Conservation (phyloP, 495 filamentous ascomycete species). For the Podospora pseudocomata region DNA sequence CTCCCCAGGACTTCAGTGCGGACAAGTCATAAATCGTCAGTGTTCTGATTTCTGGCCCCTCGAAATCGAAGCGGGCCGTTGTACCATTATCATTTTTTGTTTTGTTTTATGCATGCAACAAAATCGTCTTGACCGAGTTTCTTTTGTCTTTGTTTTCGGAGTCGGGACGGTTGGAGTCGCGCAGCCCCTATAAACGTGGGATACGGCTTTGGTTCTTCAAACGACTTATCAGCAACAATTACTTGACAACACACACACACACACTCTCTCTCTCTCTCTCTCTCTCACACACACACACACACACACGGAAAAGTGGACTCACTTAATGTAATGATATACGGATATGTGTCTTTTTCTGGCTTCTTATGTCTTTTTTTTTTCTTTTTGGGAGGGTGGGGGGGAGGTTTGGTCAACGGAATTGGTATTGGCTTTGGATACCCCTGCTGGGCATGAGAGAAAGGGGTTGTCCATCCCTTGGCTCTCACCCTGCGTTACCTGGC, state of each 20-base stretch:
- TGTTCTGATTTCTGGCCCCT: slow-evolving; percentile 4
- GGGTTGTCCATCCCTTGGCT: background rate
- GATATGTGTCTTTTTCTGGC: slow-evolving; percentile 9
- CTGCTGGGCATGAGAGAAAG: background rate
- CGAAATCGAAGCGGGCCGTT: slow-evolving; percentile 5
- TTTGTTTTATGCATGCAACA: background rate
- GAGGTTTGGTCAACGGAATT: background rate
- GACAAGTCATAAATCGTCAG: slow-evolving; percentile 19
- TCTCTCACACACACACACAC: background rate
- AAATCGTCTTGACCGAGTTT: background rate
- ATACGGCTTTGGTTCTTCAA: background rate
- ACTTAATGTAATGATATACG: slow-evolving; percentile 13
- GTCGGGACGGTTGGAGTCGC: background rate
- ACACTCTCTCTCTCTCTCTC: too few relatives aligned
- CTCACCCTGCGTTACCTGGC: background rate
- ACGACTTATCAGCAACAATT: slow-evolving; percentile 7
- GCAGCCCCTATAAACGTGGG: slow-evolving; percentile 6
- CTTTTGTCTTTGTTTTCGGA: background rate
- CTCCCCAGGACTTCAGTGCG: slow-evolving; percentile 42
- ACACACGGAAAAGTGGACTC: background rate
- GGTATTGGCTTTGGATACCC: slow-evolving; percentile 16
- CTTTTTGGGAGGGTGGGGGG: background rate
- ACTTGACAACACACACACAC: slow-evolving; percentile 3
- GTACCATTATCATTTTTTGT: slow-evolving; percentile 12
- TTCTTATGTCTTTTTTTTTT: slow-evolving; percentile 15